Conservation (phyloP, 2,329 filamentous ascomycete species). For the Apiospora phragmitis region DNA sequence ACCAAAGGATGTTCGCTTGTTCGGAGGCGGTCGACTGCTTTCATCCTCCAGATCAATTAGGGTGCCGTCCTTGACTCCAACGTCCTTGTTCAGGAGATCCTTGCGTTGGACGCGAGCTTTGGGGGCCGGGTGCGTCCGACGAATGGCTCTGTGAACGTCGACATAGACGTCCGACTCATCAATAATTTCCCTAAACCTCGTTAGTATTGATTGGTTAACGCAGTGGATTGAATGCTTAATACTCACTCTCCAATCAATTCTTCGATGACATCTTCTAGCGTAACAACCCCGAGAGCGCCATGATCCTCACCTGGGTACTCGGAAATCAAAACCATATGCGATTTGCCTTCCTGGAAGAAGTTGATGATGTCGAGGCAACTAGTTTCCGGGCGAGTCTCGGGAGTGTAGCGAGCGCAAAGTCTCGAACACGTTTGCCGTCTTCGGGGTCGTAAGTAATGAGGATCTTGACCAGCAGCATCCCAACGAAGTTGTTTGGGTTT, state of each 20-base stretch:
- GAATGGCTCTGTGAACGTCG: constrained; percentile 96
- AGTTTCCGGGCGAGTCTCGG: constrained; percentile 91
- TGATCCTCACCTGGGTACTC: constrained; percentile 86
- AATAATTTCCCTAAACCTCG: constrained; percentile 77
- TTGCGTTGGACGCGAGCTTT: constrained; percentile 59
- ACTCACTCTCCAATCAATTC: constrained; percentile 95
- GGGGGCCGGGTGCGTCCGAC: constrained; percentile 82
- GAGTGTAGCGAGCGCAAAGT: constrained; percentile 90
- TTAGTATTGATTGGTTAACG: not conserved
- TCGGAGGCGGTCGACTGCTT: constrained; percentile 28
- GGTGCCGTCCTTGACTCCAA: constrained; percentile 27
- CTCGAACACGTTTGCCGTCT: constrained; percentile 80
- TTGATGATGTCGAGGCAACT: constrained; percentile 98
- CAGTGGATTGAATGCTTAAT: constrained; percentile 18
- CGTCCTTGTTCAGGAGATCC: constrained; percentile 36
- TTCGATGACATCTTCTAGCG: constrained; percentile 96
- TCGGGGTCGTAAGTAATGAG: constrained; percentile 98
- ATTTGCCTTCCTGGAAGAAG: constrained; percentile 99
- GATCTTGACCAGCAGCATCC: constrained; percentile 98
- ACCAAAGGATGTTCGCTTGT: constrained; percentile 34
- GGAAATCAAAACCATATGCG: constrained; percentile 96
- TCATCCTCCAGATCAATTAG: constrained; percentile 46
- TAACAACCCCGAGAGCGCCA: constrained; percentile 90
- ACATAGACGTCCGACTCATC: constrained; percentile 98
- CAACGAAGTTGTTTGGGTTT: constrained; percentile 85